Conservation (phyloP, 2,329 filamentous ascomycete species). For the Coleophoma eucalyptorum region DNA sequence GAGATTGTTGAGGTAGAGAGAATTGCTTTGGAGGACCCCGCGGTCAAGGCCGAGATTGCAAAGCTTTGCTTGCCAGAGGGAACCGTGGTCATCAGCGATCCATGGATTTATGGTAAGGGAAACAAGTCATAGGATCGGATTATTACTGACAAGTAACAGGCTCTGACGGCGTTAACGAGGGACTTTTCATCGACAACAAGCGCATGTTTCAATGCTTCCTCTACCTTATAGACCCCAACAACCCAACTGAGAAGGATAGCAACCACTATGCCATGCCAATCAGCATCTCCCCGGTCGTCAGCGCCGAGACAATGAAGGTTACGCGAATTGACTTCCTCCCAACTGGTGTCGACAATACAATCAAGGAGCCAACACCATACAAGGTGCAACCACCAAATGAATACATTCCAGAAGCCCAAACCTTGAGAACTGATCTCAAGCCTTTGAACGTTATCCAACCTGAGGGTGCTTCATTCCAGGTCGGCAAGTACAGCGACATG, state of each 20-base stretch:
- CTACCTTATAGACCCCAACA: conserved; percentile 60
- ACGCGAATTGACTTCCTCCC: conserved; percentile 67
- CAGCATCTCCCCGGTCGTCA: conserved; percentile 62
- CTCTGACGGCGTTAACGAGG: conserved; percentile 46
- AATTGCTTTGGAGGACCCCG: conserved; percentile 48
- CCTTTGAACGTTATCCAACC: conserved; percentile 62
- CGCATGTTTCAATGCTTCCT: conserved; percentile 61
- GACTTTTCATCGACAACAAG: conserved; percentile 36
- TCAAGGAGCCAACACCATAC: conserved; percentile 51
- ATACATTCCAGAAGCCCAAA: conserved; percentile 61
- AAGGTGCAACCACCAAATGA: conserved; percentile 54
- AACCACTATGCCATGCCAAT: conserved; percentile 68
- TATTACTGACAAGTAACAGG: conserved; percentile 27
- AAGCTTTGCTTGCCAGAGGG: conserved; percentile 60
- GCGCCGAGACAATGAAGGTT: conserved; percentile 57
- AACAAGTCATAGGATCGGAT: not conserved
- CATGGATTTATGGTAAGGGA: conserved; percentile 57
- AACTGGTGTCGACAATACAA: conserved; percentile 58
- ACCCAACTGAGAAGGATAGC: conserved; percentile 55
- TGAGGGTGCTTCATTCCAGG: conserved; percentile 58
- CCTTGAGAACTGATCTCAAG: conserved; percentile 57
- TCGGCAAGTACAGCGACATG: conserved; percentile 44
- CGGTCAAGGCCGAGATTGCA: conserved; percentile 55
- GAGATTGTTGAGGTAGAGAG: conserved; percentile 57
- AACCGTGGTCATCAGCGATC: conserved; percentile 54